phyloP scores from a whole-genome alignment of 208 protist species.

The Acanthamoeba culbertsoni region DNA sequence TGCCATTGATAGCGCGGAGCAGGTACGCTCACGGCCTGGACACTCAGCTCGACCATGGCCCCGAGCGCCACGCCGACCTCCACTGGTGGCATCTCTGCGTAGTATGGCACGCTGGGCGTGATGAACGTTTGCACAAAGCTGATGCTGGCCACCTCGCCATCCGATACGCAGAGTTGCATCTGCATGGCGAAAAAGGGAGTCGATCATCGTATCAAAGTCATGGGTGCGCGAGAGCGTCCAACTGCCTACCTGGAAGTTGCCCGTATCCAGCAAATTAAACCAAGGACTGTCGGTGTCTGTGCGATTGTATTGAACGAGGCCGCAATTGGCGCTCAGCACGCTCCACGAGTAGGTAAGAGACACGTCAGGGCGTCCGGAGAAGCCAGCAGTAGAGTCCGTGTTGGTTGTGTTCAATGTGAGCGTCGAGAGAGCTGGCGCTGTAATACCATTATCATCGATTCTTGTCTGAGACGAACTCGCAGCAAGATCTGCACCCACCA shows the following conservation, averaged over 20 bases:
- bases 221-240: neutral
- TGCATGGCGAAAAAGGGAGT: neutral
- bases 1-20: constrained; percentile 2
- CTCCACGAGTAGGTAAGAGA: neutral
- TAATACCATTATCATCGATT: neutral
- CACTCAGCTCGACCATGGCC: neutral
- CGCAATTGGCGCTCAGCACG: neutral
- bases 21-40: neutral
- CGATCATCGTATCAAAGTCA: no score
- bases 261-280: neutral
- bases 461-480: neutral
- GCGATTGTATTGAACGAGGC: neutral
- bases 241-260: neutral
- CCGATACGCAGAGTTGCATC: neutral
- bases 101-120: neutral
- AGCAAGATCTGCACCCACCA: neutral
- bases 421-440: neutral
- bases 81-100: neutral
- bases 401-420: neutral
- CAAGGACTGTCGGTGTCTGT: neutral
- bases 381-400: neutral
- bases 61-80: neutral
- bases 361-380: neutral
- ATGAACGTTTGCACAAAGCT: neutral
- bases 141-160: neutral